These are phyloP conservation scores for Leishmania tarentolae DNA, from an alignment of 208 protist species.

Conservation along the genomic window DNA sequence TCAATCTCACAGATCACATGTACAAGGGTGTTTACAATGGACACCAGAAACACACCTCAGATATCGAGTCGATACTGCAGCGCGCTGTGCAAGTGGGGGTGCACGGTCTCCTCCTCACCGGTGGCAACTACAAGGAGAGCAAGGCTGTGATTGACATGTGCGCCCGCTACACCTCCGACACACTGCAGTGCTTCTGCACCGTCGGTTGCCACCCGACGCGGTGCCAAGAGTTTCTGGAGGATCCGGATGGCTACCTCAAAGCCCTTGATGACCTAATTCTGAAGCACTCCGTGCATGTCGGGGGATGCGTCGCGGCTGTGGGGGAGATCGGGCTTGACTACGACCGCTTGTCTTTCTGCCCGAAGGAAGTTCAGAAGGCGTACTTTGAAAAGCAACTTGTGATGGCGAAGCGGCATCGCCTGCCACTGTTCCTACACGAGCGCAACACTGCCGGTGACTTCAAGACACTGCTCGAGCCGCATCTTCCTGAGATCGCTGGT, in stretches of 20 bases:
- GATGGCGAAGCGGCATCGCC: slow-evolving; percentile 66
- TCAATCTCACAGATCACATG: slow-evolving; percentile 87
- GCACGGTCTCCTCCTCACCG: slow-evolving; percentile 76
- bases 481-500: slow-evolving; percentile 48
- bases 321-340: slow-evolving; percentile 94
- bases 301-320: slow-evolving; percentile 82
- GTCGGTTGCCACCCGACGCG: slow-evolving; percentile 92
- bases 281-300: slow-evolving; percentile 48
- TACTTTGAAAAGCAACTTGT: slow-evolving; percentile 88
- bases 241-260: slow-evolving; percentile 56
- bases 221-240: slow-evolving; percentile 71
- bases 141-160: slow-evolving; percentile 64
- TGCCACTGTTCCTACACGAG: slow-evolving; percentile 95
- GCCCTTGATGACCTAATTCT: slow-evolving; percentile 53
- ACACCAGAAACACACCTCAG: slow-evolving; percentile 45
- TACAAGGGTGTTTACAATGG: slow-evolving; percentile 77
- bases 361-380: slow-evolving; percentile 81
- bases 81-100: slow-evolving; percentile 61
- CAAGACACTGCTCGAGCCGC: slow-evolving; percentile 44
- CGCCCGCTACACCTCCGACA: slow-evolving; percentile 37
- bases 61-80: slow-evolving; percentile 65
- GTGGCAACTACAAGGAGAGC: slow-evolving; percentile 60
- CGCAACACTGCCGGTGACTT: slow-evolving; percentile 92
- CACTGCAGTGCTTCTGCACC: slow-evolving; percentile 60
- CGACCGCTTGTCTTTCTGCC: slow-evolving; percentile 93